A percentile compares a stretch with the other conserved stretches of the same genome.
phyloP scores from a whole-genome alignment of 2,329 filamentous ascomycete species.

The Escovopsis sp. region DNA sequence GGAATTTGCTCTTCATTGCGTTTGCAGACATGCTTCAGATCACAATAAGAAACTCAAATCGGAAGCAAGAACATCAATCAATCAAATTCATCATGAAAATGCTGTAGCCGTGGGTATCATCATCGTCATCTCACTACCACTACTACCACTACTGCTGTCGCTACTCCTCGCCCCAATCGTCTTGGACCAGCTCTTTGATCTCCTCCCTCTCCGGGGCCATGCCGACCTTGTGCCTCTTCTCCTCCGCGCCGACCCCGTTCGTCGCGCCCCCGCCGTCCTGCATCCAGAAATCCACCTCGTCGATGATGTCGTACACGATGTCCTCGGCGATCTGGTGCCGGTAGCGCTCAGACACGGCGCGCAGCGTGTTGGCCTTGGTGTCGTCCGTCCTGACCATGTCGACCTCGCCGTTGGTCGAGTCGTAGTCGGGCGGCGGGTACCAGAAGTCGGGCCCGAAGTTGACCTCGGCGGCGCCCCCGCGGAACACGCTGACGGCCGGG shows the following conservation, averaged over 20 bases:
- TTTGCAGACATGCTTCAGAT: too few species aligned
- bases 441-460: slow-evolving; percentile 94
- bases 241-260: slow-evolving; percentile 29
- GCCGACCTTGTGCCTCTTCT: slow-evolving; percentile 28
- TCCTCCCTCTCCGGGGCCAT: slow-evolving; percentile 35
- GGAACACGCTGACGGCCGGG: slow-evolving; percentile 82
- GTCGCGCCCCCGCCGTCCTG: slow-evolving; percentile 42
- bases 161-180: slow-evolving; percentile 27
- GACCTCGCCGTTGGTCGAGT: slow-evolving; percentile 29
- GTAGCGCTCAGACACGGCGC: slow-evolving; percentile 63
- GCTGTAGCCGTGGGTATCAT: background rate
- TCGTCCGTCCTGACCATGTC: slow-evolving; percentile 26
- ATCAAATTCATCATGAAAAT: background rate
- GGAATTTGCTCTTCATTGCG: too few species aligned
- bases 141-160: too few species aligned
- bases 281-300: slow-evolving; percentile 85
- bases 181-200: slow-evolving; percentile 52
- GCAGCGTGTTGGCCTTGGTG: slow-evolving; percentile 22
- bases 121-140: background rate
- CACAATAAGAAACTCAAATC: too few species aligned
- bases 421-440: slow-evolving; percentile 56
- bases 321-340: slow-evolving; percentile 92
- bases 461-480: slow-evolving; percentile 77
- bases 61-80: too few species aligned
- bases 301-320: slow-evolving; percentile 79